These are phyloP conservation scores for Geosiphon pyriformis DNA, from an alignment of 192 early-diverging fungal genomes.

Conservation along the genomic window DNA sequence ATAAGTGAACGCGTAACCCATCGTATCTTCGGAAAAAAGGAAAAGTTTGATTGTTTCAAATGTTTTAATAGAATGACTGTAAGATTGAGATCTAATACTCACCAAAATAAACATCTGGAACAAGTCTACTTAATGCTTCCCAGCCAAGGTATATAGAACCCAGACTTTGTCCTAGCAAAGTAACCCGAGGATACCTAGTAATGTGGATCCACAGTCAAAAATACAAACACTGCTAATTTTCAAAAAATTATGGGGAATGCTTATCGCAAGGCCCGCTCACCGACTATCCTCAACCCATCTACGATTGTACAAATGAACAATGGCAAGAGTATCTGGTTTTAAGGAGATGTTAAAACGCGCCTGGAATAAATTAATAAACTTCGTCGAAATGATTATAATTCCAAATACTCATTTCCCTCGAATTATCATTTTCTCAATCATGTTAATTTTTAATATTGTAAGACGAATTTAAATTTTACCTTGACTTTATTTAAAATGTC, in stretches of 20 bases:
- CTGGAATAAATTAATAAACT: slow-evolving; percentile 8
- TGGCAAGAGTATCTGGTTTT: slow-evolving; percentile 44
- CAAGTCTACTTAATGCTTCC: slow-evolving; percentile 62
- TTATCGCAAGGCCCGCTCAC: too few relatives aligned
- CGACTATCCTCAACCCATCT: slow-evolving; percentile 61
- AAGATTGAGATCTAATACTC: background rate
- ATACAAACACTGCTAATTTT: too few relatives aligned
- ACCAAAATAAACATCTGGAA: slow-evolving; percentile 84
- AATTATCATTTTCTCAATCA: too few relatives aligned
- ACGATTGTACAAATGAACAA: slow-evolving; percentile 62
- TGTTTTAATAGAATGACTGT: background rate
- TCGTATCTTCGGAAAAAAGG: slow-evolving; percentile 65
- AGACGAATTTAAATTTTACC: slow-evolving; percentile 36
- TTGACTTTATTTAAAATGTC: slow-evolving; percentile 60
- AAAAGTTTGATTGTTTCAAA: background rate
- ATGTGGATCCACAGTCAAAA: too few relatives aligned
- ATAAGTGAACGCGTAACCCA: slow-evolving; percentile 94
- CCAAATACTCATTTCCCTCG: too few relatives aligned
- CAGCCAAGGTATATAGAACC: slow-evolving; percentile 70
- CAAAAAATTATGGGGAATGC: too few relatives aligned
- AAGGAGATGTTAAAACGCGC: slow-evolving; percentile 69
- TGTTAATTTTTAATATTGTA: too few relatives aligned
- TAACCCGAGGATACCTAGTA: slow-evolving; percentile 69
- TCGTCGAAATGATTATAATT: background rate
- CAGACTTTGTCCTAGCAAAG: slow-evolving; percentile 80